Conservation (phyloP, 169 alveolate genomes). For the Cryptosporidium canis region DNA sequence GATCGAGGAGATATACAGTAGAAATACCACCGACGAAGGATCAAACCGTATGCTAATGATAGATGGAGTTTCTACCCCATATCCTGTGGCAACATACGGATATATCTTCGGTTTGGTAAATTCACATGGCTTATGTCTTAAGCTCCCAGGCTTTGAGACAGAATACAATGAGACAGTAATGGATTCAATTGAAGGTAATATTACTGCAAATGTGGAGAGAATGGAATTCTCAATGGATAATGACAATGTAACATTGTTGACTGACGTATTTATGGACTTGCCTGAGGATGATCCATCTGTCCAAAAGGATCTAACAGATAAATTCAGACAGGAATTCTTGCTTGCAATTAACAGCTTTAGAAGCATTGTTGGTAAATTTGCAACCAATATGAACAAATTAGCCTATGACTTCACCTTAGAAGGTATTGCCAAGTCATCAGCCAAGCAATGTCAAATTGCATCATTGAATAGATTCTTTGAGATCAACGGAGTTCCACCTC, state of each 20-base stretch:
- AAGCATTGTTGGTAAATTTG: conserved; percentile 61
- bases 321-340: conserved; percentile 61
- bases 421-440: conserved; percentile 60
- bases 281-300: conserved; percentile 34
- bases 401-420: conserved; percentile 66
- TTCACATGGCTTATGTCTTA: conserved; percentile 66
- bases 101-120: conserved; percentile 50
- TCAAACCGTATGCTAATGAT: conserved; percentile 21
- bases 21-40: neutral
- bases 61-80: conserved; percentile 59
- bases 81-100: conserved; percentile 68
- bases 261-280: conserved; percentile 55
- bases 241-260: conserved; percentile 32
- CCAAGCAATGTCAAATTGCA: conserved; percentile 63
- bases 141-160: conserved; percentile 27
- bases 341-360: conserved; percentile 66
- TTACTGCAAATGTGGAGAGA: conserved; percentile 39
- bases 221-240: conserved; percentile 34
- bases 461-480: conserved; percentile 48
- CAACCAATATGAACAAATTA: conserved; percentile 64
- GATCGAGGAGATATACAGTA: conserved; percentile 1
- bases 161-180: conserved; percentile 45
- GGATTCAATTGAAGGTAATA: conserved; percentile 52
- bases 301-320: conserved; percentile 57
- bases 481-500: conserved; percentile 60